A percentile compares a stretch with the other conserved stretches of the same genome.
Evolutionary conservation across 345 rosid species (phyloP).

Genomic region (Microthlaspi erraticum): DNA sequence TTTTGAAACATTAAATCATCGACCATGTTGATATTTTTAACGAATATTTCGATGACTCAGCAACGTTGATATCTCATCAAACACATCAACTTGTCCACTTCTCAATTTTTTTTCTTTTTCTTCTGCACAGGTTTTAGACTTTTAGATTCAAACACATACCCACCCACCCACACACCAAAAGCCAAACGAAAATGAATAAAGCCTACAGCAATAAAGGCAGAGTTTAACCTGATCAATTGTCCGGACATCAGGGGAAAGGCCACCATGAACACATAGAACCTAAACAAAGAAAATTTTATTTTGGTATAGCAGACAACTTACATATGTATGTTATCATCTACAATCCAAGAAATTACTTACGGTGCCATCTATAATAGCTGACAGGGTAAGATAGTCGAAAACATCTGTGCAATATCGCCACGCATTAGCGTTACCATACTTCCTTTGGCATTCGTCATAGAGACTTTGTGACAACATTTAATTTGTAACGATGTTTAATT

Average conservation of each 20-base stretch:
- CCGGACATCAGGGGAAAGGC: constrained; percentile 97
- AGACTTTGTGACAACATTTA: not conserved
- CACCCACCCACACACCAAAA: too few species aligned
- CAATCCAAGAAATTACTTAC: constrained; percentile 51
- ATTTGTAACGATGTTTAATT: constrained; percentile 14
- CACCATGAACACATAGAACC: constrained; percentile 99
- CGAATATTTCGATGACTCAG: too few species aligned
- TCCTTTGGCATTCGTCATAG: constrained; percentile 94
- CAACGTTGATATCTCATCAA: too few species aligned
- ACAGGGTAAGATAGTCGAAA: constrained; percentile 95
- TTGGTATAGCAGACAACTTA: constrained; percentile 14
- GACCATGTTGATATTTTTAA: too few species aligned
- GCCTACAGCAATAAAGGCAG: constrained; percentile 7
- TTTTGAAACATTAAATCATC: too few species aligned
- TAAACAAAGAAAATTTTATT: constrained; percentile 30
- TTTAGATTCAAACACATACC: too few species aligned
- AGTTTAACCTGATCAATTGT: constrained; percentile 88
- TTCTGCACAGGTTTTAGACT: too few species aligned
- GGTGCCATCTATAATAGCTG: constrained; percentile 99
- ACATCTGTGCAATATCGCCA: constrained; percentile 99
- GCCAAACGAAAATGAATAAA: too few species aligned
- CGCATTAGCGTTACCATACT: constrained; percentile 99
- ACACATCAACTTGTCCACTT: too few species aligned
- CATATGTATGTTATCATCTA: not conserved
- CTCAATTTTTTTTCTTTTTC: too few species aligned